Evolutionary conservation across 805 yeast species (phyloP).

Genomic region (Candida ponderosae): DNA sequence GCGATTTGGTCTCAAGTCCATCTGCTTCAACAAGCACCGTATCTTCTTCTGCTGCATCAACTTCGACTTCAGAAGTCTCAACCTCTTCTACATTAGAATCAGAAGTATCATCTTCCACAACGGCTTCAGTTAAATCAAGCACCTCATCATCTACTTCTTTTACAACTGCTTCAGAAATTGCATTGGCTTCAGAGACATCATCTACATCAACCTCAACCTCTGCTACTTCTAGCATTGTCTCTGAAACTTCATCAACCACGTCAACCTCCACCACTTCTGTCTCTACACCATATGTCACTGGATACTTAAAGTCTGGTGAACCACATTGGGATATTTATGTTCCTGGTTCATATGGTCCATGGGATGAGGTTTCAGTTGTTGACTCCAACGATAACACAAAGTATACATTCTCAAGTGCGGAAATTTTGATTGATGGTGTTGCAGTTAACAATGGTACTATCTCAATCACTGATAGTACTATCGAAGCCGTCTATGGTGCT

Average conservation of each 20-base stretch:
- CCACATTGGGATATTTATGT: conserved; percentile 17
- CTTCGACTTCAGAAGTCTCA: no score
- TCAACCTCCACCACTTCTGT: conserved; percentile 8
- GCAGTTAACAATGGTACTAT: conserved; percentile 4
- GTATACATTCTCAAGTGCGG: conserved; percentile 11
- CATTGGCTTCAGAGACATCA: no score
- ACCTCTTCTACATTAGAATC: no score
- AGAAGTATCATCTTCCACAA: no score
- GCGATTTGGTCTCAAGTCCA: no score
- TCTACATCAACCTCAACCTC: no score
- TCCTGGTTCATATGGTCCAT: conserved; percentile 17
- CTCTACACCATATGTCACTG: conserved; percentile 14
- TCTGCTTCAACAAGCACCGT: no score
- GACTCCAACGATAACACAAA: conserved; percentile 10
- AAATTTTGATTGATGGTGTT: conserved; percentile 8
- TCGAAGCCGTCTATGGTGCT: conserved; percentile 7
- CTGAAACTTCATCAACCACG: conserved; percentile 1
- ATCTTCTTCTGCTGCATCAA: no score
- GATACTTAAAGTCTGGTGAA: conserved; percentile 16
- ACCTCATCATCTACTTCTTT: no score
- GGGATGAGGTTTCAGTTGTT: conserved; percentile 11
- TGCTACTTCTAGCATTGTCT: no score
- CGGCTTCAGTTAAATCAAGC: no score
- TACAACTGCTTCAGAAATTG: no score
- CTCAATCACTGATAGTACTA: conserved; percentile 5